Conservation (phyloP, 2,329 filamentous ascomycete species). For the Colletotrichum lupini region DNA sequence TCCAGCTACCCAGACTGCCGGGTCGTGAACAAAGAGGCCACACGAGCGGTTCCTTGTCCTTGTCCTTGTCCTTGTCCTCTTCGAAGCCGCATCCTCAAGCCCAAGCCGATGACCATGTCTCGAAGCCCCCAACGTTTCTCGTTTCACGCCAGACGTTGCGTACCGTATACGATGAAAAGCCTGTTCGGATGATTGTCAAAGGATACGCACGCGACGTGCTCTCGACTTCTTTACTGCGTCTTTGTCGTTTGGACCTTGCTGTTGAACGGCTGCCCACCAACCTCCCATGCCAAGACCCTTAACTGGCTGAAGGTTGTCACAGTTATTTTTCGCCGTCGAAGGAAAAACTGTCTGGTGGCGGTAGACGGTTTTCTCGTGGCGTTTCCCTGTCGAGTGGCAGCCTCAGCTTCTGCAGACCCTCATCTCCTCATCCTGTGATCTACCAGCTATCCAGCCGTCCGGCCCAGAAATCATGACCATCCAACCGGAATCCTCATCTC, state of each 20-base stretch:
- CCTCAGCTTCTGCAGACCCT: not conserved
- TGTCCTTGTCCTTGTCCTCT: not conserved
- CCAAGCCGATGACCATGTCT: not conserved
- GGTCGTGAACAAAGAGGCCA: not conserved
- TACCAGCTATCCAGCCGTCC: not conserved
- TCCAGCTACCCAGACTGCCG: constrained; percentile 8
- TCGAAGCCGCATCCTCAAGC: not conserved
- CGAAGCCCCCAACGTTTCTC: constrained; percentile 8
- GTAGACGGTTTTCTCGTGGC: not conserved
- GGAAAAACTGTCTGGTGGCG: not conserved
- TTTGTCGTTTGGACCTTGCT: not conserved
- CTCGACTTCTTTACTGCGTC: not conserved
- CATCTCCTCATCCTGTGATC: not conserved
- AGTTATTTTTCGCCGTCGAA: not conserved
- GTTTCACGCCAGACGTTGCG: not conserved
- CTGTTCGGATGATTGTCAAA: not conserved
- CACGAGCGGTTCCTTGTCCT: not conserved
- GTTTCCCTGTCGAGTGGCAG: not conserved
- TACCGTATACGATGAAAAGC: not conserved
- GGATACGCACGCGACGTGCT: not conserved
- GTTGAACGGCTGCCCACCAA: not conserved
- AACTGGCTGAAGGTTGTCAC: not conserved
- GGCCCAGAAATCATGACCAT: not conserved
- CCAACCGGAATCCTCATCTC: not conserved
- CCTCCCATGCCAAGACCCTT: not conserved